phyloP scores from a whole-genome alignment of 352 stramenopile species.

The Phytophthora multivora region DNA sequence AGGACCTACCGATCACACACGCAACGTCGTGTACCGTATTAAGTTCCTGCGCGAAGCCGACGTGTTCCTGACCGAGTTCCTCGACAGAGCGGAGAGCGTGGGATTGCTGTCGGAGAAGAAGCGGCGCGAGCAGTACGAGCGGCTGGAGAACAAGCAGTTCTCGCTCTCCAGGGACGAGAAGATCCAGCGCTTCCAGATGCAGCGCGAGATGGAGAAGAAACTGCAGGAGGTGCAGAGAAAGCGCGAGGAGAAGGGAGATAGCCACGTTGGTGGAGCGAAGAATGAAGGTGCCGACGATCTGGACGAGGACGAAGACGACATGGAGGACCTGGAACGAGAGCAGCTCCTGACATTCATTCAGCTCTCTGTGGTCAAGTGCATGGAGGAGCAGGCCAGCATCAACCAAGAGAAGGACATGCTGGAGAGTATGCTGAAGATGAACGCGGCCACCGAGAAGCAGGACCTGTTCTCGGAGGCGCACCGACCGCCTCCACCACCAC shows the following conservation, averaged over 20 bases:
- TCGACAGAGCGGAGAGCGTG: constrained; percentile 69
- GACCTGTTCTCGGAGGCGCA: constrained; percentile 79
- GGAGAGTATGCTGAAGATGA: constrained; percentile 88
- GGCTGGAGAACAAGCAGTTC: constrained; percentile 71
- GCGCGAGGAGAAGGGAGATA: constrained; percentile 33
- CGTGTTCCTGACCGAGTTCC: constrained; percentile 77
- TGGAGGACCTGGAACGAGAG: constrained; percentile 81
- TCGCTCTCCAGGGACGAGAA: constrained; percentile 77
- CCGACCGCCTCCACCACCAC: constrained; percentile 53
- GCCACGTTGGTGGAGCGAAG: constrained; percentile 15
- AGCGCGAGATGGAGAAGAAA: constrained; percentile 79
- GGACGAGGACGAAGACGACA: constrained; percentile 61
- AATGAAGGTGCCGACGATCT: constrained; percentile 30
- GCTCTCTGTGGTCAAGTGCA: constrained; percentile 71
- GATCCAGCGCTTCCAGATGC: constrained; percentile 79
- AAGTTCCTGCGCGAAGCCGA: constrained; percentile 74
- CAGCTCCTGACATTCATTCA: constrained; percentile 85
- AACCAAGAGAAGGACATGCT: constrained; percentile 86
- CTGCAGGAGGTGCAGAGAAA: constrained; percentile 58
- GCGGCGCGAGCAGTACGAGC: constrained; percentile 77
- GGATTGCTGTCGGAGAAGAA: constrained; percentile 70
- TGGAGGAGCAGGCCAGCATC: constrained; percentile 77
- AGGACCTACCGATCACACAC: constrained; percentile 48
- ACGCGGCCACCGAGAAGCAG: constrained; percentile 54
- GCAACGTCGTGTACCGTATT: constrained; percentile 69